phyloP scores from a whole-genome alignment of 495 filamentous ascomycete species.

The Platismatia glauca region DNA sequence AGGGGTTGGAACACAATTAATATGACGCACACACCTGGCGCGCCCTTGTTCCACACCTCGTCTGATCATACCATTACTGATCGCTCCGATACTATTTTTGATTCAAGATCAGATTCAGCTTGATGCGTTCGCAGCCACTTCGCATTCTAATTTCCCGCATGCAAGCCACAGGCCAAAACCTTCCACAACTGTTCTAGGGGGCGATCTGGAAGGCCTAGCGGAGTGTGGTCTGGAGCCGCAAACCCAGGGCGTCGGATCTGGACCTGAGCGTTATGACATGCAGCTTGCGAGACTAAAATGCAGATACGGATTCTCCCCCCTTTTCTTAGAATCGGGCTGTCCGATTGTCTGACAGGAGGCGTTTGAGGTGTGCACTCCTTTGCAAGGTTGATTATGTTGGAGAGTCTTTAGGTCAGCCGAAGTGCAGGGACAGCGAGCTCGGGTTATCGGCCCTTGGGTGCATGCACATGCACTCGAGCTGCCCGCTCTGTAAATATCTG shows the following conservation, averaged over 20 bases:
- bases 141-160: slow-evolving; percentile 1
- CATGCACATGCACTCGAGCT: neutral
- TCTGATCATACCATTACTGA: slow-evolving; percentile 7
- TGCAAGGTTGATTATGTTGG: neutral
- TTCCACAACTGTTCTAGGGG: slow-evolving; percentile 3
- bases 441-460: neutral
- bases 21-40: neutral
- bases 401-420: neutral
- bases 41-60: slow-evolving; percentile 4
- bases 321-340: neutral
- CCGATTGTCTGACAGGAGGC: neutral
- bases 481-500: neutral
- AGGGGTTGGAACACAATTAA: neutral
- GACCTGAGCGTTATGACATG: slow-evolving; percentile 14
- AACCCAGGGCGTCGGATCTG: neutral
- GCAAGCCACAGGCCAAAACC: slow-evolving; percentile 6
- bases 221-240: slow-evolving; percentile 13
- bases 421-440: neutral
- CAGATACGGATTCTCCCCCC: neutral
- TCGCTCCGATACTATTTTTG: neutral
- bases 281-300: slow-evolving; percentile 2
- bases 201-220: slow-evolving; percentile 10
- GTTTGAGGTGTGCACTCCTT: slow-evolving; percentile 6
- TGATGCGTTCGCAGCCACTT: neutral
- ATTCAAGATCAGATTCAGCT: neutral